These are phyloP conservation scores for Centrapalus pauciflorus DNA, from an alignment of 129 eudicot species.

Conservation along the genomic window DNA sequence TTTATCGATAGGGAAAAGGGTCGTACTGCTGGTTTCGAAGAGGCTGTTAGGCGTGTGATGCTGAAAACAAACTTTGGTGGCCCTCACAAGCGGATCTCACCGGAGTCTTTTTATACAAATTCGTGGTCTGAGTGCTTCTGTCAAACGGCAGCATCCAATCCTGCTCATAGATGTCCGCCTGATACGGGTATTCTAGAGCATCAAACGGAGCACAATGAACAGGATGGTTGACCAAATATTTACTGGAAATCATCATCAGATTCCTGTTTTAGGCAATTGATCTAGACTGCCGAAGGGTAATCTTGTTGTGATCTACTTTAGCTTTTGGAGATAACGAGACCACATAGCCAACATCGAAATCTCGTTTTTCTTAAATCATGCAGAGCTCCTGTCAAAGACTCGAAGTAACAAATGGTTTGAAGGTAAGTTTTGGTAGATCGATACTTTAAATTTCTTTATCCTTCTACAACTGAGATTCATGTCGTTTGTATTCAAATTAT, in stretches of 20 bases:
- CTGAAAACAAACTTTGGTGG: constrained; percentile 77
- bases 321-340: no score
- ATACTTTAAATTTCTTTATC: no score
- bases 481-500: no score
- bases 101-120: constrained; percentile 91
- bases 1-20: constrained; percentile 86
- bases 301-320: background rate
- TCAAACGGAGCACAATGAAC: constrained; percentile 23
- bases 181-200: constrained; percentile 30
- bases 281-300: background rate
- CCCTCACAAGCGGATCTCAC: constrained; percentile 76
- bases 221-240: constrained; percentile 15
- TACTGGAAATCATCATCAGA: constrained; percentile 4
- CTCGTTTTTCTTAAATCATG: no score
- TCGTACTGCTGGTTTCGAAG: constrained; percentile 63
- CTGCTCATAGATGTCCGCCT: constrained; percentile 76
- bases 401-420: no score
- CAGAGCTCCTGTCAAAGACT: no score
- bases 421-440: background rate
- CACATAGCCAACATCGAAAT: no score
- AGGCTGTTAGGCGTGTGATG: constrained; percentile 77
- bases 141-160: constrained; percentile 52
- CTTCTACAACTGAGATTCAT: background rate
- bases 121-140: constrained; percentile 99
- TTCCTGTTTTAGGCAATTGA: background rate